phyloP scores from a whole-genome alignment of 768 basidiomycete species.

The Mycena pura region DNA sequence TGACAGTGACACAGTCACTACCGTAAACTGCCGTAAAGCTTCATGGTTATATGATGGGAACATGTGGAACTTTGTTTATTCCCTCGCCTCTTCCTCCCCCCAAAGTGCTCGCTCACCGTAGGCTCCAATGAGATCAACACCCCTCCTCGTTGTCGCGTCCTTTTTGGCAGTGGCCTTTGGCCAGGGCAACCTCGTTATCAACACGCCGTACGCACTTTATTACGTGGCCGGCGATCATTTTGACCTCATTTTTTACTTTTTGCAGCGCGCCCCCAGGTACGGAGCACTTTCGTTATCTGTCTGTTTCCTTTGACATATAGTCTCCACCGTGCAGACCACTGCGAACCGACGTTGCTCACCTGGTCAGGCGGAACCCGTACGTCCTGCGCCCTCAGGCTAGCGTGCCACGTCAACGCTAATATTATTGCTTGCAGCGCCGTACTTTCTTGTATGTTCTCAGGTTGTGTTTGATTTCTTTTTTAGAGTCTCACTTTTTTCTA shows the following conservation, averaged over 20 bases:
- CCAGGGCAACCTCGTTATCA: constrained; percentile 12
- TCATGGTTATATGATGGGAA: too few species aligned
- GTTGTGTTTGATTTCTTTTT: neutral
- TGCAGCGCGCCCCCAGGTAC: constrained; percentile 18
- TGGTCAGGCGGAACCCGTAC: constrained; percentile 19
- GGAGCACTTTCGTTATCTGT: neutral
- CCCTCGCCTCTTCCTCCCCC: neutral
- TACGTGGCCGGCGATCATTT: neutral
- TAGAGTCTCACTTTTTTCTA: neutral
- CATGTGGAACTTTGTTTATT: too few species aligned
- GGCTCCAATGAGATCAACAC: constrained; percentile 14
- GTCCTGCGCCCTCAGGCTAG: neutral
- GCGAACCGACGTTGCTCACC: constrained; percentile 11
- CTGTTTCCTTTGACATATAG: neutral
- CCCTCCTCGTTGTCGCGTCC: constrained; percentile 9
- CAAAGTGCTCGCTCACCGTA: constrained; percentile 8
- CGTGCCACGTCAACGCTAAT: too few species aligned
- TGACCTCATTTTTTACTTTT: neutral
- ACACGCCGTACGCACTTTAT: constrained; percentile 16
- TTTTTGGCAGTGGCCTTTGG: constrained; percentile 9
- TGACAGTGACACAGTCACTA: too few species aligned
- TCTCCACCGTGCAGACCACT: constrained; percentile 1
- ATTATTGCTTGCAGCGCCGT: constrained; percentile 7
- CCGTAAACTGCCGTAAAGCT: too few species aligned
- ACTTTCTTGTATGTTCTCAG: constrained; percentile 21